Evolutionary conservation across 371 early-diverging fungal genomes (phyloP).

Genomic region (Syncephalastrum sp.): DNA sequence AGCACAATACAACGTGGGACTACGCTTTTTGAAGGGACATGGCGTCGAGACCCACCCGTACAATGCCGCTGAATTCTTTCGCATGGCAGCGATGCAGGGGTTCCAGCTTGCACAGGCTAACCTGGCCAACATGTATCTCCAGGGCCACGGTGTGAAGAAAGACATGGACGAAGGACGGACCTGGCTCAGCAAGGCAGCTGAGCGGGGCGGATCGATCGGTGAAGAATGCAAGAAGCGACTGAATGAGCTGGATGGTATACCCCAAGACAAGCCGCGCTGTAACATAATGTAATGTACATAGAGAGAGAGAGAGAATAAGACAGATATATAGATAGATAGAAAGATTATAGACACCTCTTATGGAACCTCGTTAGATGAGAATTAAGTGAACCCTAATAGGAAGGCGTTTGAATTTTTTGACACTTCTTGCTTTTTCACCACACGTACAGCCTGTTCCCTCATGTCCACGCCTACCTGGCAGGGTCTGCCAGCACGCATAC

Average conservation of each 20-base stretch:
- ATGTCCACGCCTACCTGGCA: too few species aligned
- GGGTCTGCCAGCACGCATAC: too few species aligned
- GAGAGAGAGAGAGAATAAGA: background rate
- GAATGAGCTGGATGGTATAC: constrained; percentile 22
- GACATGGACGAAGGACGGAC: constrained; percentile 31
- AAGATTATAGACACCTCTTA: too few species aligned
- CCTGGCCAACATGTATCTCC: constrained; percentile 43
- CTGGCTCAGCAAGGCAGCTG: constrained; percentile 32
- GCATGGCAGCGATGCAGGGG: constrained; percentile 46
- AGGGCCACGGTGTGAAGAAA: constrained; percentile 42
- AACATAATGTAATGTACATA: constrained; percentile 34
- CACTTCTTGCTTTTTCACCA: too few species aligned
- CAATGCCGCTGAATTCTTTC: constrained; percentile 48
- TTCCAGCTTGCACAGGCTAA: constrained; percentile 47
- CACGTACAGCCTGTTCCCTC: too few species aligned
- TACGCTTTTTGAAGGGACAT: constrained; percentile 39
- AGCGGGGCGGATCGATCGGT: constrained; percentile 38
- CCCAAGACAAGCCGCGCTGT: constrained; percentile 25
- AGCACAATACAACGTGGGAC: constrained; percentile 51
- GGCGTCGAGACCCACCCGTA: constrained; percentile 36
- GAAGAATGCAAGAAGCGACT: constrained; percentile 44
- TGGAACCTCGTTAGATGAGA: too few species aligned
- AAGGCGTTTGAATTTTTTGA: too few species aligned
- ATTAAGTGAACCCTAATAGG: too few species aligned
- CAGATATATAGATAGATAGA: too few species aligned